Percentiles rank a stretch among this genome's conserved stretches.
These are phyloP conservation scores for Boletus semigastroideus DNA, from an alignment of 1,284 basidiomycete genomes.

Conservation along the genomic window DNA sequence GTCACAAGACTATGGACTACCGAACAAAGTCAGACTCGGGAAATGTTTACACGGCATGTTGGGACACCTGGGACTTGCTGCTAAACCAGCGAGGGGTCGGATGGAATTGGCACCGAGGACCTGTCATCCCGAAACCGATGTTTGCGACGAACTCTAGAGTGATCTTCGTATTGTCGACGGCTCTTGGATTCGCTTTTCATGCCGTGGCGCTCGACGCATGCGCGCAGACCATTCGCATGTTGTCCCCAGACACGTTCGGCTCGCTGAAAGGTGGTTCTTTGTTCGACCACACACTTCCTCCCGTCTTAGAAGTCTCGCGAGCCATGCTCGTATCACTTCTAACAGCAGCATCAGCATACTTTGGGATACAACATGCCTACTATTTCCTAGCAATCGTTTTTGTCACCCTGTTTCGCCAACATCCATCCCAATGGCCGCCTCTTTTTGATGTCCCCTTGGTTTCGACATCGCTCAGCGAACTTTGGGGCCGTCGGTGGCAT, in stretches of 20 bases:
- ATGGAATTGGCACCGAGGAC: slow-evolving; percentile 29
- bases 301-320: slow-evolving; percentile 40
- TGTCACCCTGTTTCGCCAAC: slow-evolving; percentile 36
- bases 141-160: neutral
- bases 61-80: slow-evolving; percentile 29
- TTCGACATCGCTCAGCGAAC: slow-evolving; percentile 39
- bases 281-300: slow-evolving; percentile 22
- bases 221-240: neutral
- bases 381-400: slow-evolving; percentile 42
- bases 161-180: neutral
- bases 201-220: neutral
- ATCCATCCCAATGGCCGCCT: slow-evolving; percentile 41
- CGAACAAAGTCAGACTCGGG: neutral
- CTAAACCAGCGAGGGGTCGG: slow-evolving; percentile 23
- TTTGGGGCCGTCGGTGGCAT: slow-evolving; percentile 49
- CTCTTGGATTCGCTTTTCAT: neutral
- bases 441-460: slow-evolving; percentile 40
- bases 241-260: neutral
- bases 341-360: slow-evolving; percentile 43
- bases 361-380: slow-evolving; percentile 46
- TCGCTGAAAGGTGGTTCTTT: neutral
- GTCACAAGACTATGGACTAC: neutral
- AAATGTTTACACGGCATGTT: slow-evolving; percentile 13
- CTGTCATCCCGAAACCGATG: slow-evolving; percentile 11
- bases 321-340: slow-evolving; percentile 42